A percentile compares a stretch with the other conserved stretches of the same genome.
Evolutionary conservation across 192 early-diverging fungal species (phyloP).

Genomic region (Coemansia sp.): DNA sequence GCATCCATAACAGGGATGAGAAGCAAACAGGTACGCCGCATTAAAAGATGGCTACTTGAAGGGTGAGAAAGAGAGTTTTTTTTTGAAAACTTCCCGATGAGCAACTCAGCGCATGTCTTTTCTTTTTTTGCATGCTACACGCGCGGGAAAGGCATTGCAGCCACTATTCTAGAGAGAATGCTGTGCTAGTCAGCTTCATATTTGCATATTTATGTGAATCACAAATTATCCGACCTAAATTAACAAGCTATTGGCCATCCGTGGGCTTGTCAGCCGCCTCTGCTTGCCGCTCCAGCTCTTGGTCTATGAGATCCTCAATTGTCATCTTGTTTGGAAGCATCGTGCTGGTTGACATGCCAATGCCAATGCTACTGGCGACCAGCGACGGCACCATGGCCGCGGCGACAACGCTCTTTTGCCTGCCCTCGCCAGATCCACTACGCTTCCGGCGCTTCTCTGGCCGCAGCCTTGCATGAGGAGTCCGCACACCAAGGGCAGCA

Average conservation of each 20-base stretch:
- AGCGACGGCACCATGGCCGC: slow-evolving; percentile 53
- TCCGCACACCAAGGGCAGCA: background rate
- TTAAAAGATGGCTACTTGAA: background rate
- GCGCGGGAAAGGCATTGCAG: background rate
- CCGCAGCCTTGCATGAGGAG: background rate
- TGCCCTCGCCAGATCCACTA: slow-evolving; percentile 29
- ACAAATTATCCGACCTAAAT: background rate
- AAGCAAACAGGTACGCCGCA: background rate
- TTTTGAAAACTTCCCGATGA: background rate
- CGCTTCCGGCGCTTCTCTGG: slow-evolving; percentile 27
- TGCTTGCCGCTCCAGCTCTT: slow-evolving; percentile 40
- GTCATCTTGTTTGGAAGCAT: slow-evolving; percentile 54
- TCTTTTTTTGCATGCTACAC: background rate
- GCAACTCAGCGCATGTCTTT: background rate
- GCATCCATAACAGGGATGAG: background rate
- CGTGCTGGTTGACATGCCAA: slow-evolving; percentile 52
- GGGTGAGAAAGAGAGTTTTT: background rate
- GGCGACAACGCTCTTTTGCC: slow-evolving; percentile 30
- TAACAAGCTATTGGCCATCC: background rate
- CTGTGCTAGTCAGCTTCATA: background rate
- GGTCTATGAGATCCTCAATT: slow-evolving; percentile 47
- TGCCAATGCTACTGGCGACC: slow-evolving; percentile 50
- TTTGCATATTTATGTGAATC: background rate
- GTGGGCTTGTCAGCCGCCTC: background rate
- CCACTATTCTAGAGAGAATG: background rate